Evolutionary conservation across 257 asterid species (phyloP), one percentile per base, ranked within the genome.

Genomic region (Salvia rosmarinus): DNA sequence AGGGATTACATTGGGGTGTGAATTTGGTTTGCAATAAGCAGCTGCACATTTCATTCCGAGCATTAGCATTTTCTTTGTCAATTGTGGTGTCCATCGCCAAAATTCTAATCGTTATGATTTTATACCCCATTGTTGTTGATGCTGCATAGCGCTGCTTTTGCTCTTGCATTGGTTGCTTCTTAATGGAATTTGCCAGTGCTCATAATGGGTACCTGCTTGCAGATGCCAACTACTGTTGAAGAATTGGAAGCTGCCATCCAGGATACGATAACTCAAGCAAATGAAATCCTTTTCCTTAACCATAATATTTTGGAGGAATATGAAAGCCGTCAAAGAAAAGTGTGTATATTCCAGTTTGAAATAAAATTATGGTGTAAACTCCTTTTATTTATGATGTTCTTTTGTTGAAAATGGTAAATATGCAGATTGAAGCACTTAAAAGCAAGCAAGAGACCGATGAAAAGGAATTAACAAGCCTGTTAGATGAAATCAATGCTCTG

Each of bases 191-290:
- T 42, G 56, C 30, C 20, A 25, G 19, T 77, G 72, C 74, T 74
- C 63, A 70, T 60, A 44, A 34, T 35, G 52, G 69, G 37, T 67
- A 71, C 32, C 51, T 77, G 20, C 81, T 64, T 77, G 79, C 86
- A 93, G 98, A 85, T 94, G 99, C 99, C 99, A 64, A 76, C 89
- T 71, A 89, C 99, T 17, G 68, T 91, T 58, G 99, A 91, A 78
- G 99, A 94, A 52, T 70, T 94, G 86, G 88, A 84, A 79, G 95
- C 92, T 68, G 90, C 96, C 54, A 87, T 94, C 71, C 88, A 86
- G 52, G 97, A 91, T 77, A 83, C 87, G 19, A 83, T 70, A 82
- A 79, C 90, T 65, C 85, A 94, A 88, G 97, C 99, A 72, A 86
- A 91, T 73, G 82, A 91, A 59, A 86, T 94, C 77, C 96, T 91